These are phyloP conservation scores for Sphenostylis stenocarpa DNA, from an alignment of 306 rosid genomes.

Conservation along the genomic window DNA sequence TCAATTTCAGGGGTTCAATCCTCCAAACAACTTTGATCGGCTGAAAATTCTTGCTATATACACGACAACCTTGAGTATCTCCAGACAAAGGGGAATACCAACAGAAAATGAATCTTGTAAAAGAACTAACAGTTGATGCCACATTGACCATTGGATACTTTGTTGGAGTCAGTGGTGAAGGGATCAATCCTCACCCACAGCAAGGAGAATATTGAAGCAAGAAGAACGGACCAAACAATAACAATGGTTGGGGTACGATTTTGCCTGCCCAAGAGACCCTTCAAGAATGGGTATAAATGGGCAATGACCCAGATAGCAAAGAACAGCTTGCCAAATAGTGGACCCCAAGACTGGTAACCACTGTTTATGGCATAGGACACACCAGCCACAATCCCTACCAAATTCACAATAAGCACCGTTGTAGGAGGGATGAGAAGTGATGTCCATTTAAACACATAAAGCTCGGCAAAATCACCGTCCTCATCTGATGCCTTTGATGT, in stretches of 20 bases:
- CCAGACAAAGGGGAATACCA: slow-evolving; percentile 16
- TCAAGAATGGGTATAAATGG: slow-evolving; percentile 92
- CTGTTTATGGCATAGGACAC: slow-evolving; percentile 88
- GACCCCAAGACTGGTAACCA: slow-evolving; percentile 98
- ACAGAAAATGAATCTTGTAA: slow-evolving; percentile 31
- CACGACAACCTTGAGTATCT: slow-evolving; percentile 32
- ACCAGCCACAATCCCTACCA: slow-evolving; percentile 89
- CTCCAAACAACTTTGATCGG: slow-evolving; percentile 30
- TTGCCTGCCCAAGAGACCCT: slow-evolving; percentile 88
- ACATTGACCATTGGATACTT: slow-evolving; percentile 65
- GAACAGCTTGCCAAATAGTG: slow-evolving; percentile 79
- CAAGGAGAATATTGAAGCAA: slow-evolving; percentile 90
- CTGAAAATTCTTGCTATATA: slow-evolving; percentile 47
- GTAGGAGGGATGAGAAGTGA: slow-evolving; percentile 94
- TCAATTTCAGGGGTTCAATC: slow-evolving; percentile 7
- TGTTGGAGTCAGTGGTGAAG: slow-evolving; percentile 50
- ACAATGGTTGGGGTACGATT: slow-evolving; percentile 93
- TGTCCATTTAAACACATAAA: slow-evolving; percentile 92
- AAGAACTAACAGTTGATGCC: slow-evolving; percentile 69
- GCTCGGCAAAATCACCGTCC: slow-evolving; percentile 91
- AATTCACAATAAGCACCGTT: slow-evolving; percentile 75
- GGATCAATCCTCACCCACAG: slow-evolving; percentile 95
- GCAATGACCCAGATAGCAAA: slow-evolving; percentile 93
- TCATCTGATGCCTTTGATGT: slow-evolving; percentile 94
- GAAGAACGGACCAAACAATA: slow-evolving; percentile 88